These are phyloP conservation scores for Starmera stellimalicola DNA, from an alignment of 1,139 yeast genomes.

Conservation along the genomic window DNA sequence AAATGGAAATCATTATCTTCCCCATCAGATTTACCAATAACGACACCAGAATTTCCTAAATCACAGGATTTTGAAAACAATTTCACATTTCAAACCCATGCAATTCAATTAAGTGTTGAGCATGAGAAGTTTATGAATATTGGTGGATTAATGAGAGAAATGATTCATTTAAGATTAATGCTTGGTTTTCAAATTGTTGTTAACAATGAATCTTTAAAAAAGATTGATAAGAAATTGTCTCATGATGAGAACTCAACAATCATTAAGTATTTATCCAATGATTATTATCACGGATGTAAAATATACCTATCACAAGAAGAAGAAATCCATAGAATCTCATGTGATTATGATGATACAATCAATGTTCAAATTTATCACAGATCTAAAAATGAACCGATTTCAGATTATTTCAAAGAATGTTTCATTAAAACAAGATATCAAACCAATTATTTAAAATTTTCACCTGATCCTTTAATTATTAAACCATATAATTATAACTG, in stretches of 20 bases:
- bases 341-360: conserved; percentile 59
- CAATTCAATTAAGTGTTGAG: conserved; percentile 28
- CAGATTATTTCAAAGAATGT: conserved; percentile 14
- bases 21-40: conserved; percentile 86
- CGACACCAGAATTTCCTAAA: conserved; percentile 70
- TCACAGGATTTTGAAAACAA: conserved; percentile 52
- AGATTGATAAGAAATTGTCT: conserved; percentile 52
- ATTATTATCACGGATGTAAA: conserved; percentile 42
- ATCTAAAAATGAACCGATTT: conserved; percentile 19
- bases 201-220: conserved; percentile 54
- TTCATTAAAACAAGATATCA: conserved; percentile 75
- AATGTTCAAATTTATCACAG: conserved; percentile 66
- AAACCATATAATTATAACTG: conserved; percentile 61
- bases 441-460: conserved; percentile 49
- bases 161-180: conserved; percentile 75
- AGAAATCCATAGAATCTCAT: conserved; percentile 75
- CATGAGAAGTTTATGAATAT: conserved; percentile 34
- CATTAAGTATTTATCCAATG: conserved; percentile 14
- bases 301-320: conserved; percentile 70
- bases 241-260: conserved; percentile 41
- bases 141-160: conserved; percentile 66
- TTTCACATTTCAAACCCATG: conserved; percentile 41
- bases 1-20: conserved; percentile 91
- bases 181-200: conserved; percentile 83
- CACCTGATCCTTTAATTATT: conserved; percentile 45